Evolutionary conservation across 148 eudicot species (phyloP), one percentile per base, ranked within the genome.

Genomic region (Chenopodium album): DNA sequence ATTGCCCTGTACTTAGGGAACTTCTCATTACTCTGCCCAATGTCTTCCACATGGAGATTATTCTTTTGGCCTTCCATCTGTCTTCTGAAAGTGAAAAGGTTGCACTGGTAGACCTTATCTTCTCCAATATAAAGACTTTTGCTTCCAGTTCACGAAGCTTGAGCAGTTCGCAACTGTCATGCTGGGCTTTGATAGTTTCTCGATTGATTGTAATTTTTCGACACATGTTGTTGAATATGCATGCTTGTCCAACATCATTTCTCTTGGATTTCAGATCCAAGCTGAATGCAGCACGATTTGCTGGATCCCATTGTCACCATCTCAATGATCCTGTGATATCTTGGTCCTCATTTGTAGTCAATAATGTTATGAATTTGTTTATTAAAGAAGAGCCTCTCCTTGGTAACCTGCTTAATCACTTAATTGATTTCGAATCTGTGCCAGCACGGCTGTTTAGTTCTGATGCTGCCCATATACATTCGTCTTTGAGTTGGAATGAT

Each of bases 41-140:
- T 71, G 77, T 89, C 69, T 92, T 94, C 82, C 95, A 97, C 85
- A 88, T 97, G 85, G 99, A 94, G 91, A 91, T 94, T 80, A 85
- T 97, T 82, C 90, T 97, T 29, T 89, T 94, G 90, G 90, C 95
- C 32, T 97, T 97, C 83, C 99, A 97, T 82, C 81, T 97, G 75
- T 94, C 98, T 46, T 92, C 99, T 73, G 93, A 88, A 79, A 88
- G 80, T 85, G 97, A 97, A 80, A 97, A 97, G 91, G 86, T 80
- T 74, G 85, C 41, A n/a, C 80, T 87, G 79, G 89, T 89, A 29
- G 90, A 82, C 46, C 76, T 85, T 60, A 82, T 92, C 84, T 87
- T 90, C 79, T 89, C 92, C 72, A 83, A 90, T 62, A 79, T 97
- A 70, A 85, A 78, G 81, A 82, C 82, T 67, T 67, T 92, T 78